Evolutionary conservation across 768 basidiomycete genomes (phyloP).

Genomic region (Pleurotus tuoliensis): DNA sequence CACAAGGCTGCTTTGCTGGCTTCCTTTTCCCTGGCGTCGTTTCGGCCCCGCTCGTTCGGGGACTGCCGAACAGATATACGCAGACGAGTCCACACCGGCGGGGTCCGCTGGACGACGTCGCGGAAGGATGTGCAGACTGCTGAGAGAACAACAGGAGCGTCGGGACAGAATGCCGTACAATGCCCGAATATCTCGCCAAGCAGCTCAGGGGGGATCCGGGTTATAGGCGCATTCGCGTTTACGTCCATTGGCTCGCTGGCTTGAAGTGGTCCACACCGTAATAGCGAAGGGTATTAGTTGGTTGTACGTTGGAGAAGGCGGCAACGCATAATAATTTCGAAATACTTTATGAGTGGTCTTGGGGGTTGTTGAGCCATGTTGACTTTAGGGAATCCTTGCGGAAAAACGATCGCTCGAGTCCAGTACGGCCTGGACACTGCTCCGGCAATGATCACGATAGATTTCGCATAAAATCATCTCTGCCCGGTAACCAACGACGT

Average conservation of each 20-base stretch:
- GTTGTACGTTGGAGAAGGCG: not conserved
- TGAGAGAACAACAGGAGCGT: slow-evolving; percentile 30
- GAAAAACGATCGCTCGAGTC: not conserved
- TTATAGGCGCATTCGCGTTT: slow-evolving; percentile 2
- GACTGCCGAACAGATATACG: slow-evolving; percentile 13
- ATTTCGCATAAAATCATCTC: not conserved
- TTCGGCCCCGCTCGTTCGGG: not conserved
- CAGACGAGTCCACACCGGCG: slow-evolving; percentile 26
- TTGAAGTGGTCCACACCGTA: not conserved
- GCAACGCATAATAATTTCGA: not conserved
- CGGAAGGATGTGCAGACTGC: slow-evolving; percentile 26
- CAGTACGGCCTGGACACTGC: slow-evolving; percentile 6
- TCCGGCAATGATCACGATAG: not conserved
- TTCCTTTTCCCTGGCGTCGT: slow-evolving; percentile 11
- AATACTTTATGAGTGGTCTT: not conserved
- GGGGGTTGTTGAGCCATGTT: slow-evolving; percentile 8
- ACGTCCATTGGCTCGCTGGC: not conserved
- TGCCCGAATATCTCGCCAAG: slow-evolving; percentile 30
- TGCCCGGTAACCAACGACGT: not conserved
- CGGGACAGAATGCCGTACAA: slow-evolving; percentile 20
- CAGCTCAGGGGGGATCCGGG: slow-evolving; percentile 27
- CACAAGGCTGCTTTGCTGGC: slow-evolving; percentile 24
- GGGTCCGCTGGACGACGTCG: slow-evolving; percentile 23
- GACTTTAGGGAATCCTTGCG: slow-evolving; percentile 1
- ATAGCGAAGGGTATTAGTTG: not conserved